phyloP scores from a whole-genome alignment of 139 green algal species.

The Picochlorum sp. region DNA sequence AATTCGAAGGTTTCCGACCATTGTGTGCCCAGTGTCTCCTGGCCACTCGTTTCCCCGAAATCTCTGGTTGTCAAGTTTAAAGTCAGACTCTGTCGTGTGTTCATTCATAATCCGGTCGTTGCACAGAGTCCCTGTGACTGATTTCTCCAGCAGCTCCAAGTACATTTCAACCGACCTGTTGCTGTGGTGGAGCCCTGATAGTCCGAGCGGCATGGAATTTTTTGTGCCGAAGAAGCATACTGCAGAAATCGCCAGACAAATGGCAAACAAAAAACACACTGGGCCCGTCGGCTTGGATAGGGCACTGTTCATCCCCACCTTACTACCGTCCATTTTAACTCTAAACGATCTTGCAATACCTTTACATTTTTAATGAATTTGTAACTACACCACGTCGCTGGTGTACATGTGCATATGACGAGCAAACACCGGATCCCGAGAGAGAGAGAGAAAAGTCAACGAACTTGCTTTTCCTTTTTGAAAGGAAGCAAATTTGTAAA shows the following conservation, averaged over 20 bases:
- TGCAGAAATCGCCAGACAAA: not conserved
- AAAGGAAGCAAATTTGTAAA: too few species aligned
- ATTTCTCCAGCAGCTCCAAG: not conserved
- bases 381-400: too few species aligned
- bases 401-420: too few species aligned
- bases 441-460: too few species aligned
- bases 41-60: not conserved
- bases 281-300: not conserved
- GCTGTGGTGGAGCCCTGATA: not conserved
- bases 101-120: not conserved
- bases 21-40: not conserved
- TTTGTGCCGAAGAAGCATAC: not conserved
- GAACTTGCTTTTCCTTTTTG: too few species aligned
- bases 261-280: not conserved
- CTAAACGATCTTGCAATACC: too few species aligned
- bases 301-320: not conserved
- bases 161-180: not conserved
- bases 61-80: not conserved
- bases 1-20: not conserved
- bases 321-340: too few species aligned
- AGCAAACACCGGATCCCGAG: too few species aligned
- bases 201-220: not conserved
- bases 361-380: too few species aligned
- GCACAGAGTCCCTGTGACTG: not conserved
- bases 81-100: not conserved